Percentiles rank a stretch among this genome's conserved stretches.
These are phyloP conservation scores for Lunularia cruciata DNA, from an alignment of 225 moss, liverwort and hornwort species.

Conservation along the genomic window DNA sequence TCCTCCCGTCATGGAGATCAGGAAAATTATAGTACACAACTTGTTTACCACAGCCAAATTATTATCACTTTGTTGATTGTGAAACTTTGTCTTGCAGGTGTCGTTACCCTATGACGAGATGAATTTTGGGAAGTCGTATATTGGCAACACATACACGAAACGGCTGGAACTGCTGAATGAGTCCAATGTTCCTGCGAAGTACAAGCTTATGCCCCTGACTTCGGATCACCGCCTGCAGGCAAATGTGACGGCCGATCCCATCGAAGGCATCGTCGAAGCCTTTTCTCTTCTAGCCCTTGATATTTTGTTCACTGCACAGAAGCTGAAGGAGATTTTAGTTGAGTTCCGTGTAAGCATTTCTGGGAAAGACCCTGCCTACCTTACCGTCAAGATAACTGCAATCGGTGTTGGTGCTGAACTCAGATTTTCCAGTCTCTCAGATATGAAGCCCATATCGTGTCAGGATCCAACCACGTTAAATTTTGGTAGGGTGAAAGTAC, in stretches of 20 bases:
- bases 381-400: constrained; percentile 56
- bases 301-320: constrained; percentile 41
- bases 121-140: constrained; percentile 66
- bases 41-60: too few species aligned
- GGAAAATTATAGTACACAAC: too few species aligned
- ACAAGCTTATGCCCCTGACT: constrained; percentile 56
- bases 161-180: constrained; percentile 55
- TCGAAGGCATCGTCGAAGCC: constrained; percentile 45
- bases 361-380: constrained; percentile 31
- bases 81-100: constrained; percentile 61
- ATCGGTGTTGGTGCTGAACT: constrained; percentile 39
- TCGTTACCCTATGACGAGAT: constrained; percentile 41
- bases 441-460: constrained; percentile 8
- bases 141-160: constrained; percentile 51
- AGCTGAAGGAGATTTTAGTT: constrained; percentile 60
- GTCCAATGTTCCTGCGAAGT: constrained; percentile 62
- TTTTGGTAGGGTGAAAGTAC: constrained; percentile 68
- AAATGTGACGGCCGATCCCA: constrained; percentile 34
- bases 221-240: constrained; percentile 47
- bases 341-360: constrained; percentile 43
- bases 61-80: too few species aligned
- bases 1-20: too few species aligned
- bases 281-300: constrained; percentile 44
- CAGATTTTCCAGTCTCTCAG: constrained; percentile 21
- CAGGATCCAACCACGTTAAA: constrained; percentile 40